Conservation (phyloP, 2,329 filamentous ascomycete genomes). For the Ophiostoma piceae region DNA sequence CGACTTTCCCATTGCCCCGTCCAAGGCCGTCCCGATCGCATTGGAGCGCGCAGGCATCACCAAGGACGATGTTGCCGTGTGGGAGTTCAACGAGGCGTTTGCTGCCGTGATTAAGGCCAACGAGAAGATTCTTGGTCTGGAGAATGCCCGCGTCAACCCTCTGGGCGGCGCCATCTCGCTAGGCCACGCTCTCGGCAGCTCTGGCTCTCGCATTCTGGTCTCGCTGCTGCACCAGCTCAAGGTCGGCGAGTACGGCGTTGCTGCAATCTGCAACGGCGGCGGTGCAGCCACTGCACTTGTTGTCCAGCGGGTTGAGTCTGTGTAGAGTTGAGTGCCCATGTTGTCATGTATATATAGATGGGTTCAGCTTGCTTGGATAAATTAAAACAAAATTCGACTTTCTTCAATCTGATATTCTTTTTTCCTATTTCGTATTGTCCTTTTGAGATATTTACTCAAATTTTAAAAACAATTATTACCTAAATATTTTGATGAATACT, state of each 20-base stretch:
- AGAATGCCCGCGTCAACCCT: slow-evolving; percentile 75
- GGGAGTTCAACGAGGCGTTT: slow-evolving; percentile 99
- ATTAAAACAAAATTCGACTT: background rate
- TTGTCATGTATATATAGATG: background rate
- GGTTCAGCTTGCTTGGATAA: background rate
- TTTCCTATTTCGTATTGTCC: too few relatives aligned
- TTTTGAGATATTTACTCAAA: too few relatives aligned
- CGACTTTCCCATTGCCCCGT: slow-evolving; percentile 89
- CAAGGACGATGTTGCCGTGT: slow-evolving; percentile 85
- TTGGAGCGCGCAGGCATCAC: slow-evolving; percentile 83
- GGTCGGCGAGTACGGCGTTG: slow-evolving; percentile 88
- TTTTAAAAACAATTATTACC: too few relatives aligned
- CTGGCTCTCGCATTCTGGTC: slow-evolving; percentile 82
- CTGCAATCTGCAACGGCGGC: slow-evolving; percentile 94
- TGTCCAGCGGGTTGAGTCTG: slow-evolving; percentile 70
- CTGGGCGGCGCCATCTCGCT: slow-evolving; percentile 87
- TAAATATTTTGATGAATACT: too few relatives aligned
- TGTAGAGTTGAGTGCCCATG: slow-evolving; percentile 33
- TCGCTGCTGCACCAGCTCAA: slow-evolving; percentile 88
- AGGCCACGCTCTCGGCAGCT: slow-evolving; percentile 89
- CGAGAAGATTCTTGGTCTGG: slow-evolving; percentile 73
- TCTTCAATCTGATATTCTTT: background rate
- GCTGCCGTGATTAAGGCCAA: slow-evolving; percentile 94
- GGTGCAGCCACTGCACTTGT: slow-evolving; percentile 88
- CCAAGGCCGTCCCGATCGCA: slow-evolving; percentile 87